Evolutionary conservation across 257 asterid species (phyloP).

Genomic region (Jaltomata sinuosa): DNA sequence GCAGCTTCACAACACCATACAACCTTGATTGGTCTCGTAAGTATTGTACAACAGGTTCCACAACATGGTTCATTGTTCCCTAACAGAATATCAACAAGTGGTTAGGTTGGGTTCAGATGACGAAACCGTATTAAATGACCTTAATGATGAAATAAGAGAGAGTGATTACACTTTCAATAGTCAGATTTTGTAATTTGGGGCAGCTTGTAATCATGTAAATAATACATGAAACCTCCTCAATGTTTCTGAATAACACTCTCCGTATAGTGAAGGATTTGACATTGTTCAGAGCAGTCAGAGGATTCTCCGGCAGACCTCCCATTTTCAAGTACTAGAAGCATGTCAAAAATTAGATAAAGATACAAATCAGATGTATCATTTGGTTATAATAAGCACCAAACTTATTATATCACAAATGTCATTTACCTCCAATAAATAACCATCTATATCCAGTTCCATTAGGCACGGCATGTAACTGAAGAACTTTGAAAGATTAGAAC

Average conservation of each 20-base stretch:
- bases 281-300: background rate
- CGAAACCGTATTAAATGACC: background rate
- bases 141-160: background rate
- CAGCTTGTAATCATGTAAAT: background rate
- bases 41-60: background rate
- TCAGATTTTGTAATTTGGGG: background rate
- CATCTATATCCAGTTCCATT: constrained; percentile 42
- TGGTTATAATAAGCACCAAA: background rate
- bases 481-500: constrained; percentile 35
- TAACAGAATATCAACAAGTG: background rate
- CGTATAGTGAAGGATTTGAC: background rate
- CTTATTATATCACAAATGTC: background rate
- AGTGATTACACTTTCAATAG: background rate
- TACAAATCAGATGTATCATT: background rate
- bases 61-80: background rate
- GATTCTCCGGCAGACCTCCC: background rate
- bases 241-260: background rate
- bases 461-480: constrained; percentile 36
- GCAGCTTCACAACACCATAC: background rate
- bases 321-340: background rate
- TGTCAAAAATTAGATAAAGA: background rate
- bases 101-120: background rate
- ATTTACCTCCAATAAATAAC: constrained; percentile 1
- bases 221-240: background rate
- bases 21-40: background rate